phyloP scores from a whole-genome alignment of 176 grass and related monocot species.

The Cymbopogon citratus region DNA sequence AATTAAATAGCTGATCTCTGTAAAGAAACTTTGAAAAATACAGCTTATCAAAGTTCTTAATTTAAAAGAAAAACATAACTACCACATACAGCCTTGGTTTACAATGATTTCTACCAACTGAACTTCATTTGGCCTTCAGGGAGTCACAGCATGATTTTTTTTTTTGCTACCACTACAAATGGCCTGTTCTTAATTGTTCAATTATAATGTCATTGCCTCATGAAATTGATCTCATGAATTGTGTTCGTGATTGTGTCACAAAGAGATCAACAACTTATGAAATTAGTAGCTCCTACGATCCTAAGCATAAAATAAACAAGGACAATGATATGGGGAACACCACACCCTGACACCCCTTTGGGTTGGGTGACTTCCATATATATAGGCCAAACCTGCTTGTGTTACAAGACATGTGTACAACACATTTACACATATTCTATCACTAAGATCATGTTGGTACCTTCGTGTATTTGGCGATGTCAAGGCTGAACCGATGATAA shows the following conservation, averaged over 20 bases:
- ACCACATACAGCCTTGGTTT: neutral
- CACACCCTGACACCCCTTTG: neutral
- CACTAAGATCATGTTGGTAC: conserved; percentile 16
- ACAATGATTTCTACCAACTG: neutral
- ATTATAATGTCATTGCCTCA: neutral
- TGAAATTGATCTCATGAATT: neutral
- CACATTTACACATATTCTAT: too few relatives aligned
- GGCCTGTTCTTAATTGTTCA: neutral
- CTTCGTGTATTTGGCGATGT: conserved; percentile 63
- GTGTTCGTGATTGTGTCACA: neutral
- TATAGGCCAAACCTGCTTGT: neutral
- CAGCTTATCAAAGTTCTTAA: neutral
- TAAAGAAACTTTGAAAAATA: neutral
- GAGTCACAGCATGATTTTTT: neutral
- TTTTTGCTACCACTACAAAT: neutral
- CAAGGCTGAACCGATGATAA: conserved; percentile 83
- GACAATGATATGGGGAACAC: neutral
- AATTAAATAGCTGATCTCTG: neutral
- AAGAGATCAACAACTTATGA: neutral
- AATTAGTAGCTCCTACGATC: neutral
- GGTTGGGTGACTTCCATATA: neutral
- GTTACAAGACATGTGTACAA: too few relatives aligned
- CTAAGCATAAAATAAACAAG: neutral
- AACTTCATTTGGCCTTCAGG: neutral
- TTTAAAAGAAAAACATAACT: neutral